Conservation (phyloP, 306 rosid genomes). For the Lathyrus sativus region DNA sequence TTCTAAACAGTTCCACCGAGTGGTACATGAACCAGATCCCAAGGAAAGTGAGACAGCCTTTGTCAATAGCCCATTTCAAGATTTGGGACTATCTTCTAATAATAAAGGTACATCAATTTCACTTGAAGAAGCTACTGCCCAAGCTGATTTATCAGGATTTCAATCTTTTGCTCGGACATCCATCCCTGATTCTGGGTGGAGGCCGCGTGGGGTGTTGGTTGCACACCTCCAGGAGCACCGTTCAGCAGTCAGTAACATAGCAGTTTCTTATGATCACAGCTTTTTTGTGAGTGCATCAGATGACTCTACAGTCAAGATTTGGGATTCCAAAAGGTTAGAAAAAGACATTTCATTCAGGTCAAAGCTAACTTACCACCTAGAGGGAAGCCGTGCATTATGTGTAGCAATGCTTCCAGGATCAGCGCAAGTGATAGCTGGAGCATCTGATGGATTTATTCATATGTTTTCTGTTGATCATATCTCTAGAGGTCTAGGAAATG, state of each 20-base stretch:
- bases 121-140: slow-evolving; percentile 59
- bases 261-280: slow-evolving; percentile 86
- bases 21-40: slow-evolving; percentile 96
- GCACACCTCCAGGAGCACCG: slow-evolving; percentile 99
- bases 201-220: slow-evolving; percentile 93
- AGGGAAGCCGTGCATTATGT: slow-evolving; percentile 90
- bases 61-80: slow-evolving; percentile 66
- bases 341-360: slow-evolving; percentile 98
- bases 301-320: slow-evolving; percentile 92
- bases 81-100: slow-evolving; percentile 59
- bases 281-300: slow-evolving; percentile 94
- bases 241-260: slow-evolving; percentile 86
- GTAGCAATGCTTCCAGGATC: slow-evolving; percentile 83
- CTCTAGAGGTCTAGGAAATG: slow-evolving; percentile 83
- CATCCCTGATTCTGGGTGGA: slow-evolving; percentile 91
- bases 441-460: slow-evolving; percentile 92
- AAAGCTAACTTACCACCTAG: slow-evolving; percentile 89
- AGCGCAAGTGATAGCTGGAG: slow-evolving; percentile 88
- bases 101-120: slow-evolving; percentile 57
- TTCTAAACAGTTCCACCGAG: slow-evolving; percentile 92
- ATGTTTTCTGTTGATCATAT: slow-evolving; percentile 88
- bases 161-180: slow-evolving; percentile 67
- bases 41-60: slow-evolving; percentile 73
- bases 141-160: slow-evolving; percentile 66
- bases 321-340: slow-evolving; percentile 94